Percentiles rank a stretch among this genome's conserved stretches.
Evolutionary conservation across 2,329 filamentous ascomycete species (phyloP).

Genomic region (Sarocladium oryzae): DNA sequence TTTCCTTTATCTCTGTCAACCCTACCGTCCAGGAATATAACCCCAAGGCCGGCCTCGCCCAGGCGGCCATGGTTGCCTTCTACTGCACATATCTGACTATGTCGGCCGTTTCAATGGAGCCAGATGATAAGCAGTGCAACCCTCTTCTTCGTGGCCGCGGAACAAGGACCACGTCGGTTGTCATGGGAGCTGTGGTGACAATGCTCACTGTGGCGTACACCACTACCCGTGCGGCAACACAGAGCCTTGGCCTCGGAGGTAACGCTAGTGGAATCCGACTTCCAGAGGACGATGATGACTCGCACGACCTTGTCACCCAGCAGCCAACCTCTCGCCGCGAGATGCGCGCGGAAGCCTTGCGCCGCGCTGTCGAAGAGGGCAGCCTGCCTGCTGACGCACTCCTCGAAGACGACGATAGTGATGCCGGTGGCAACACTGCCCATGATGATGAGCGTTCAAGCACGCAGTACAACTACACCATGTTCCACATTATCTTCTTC

Average conservation of each 20-base stretch:
- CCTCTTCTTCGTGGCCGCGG: constrained; percentile 80
- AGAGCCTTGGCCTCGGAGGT: constrained; percentile 69
- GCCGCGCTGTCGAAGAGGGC: constrained; percentile 86
- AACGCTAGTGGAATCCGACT: constrained; percentile 45
- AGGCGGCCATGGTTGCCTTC: constrained; percentile 92
- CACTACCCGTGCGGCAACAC: constrained; percentile 90
- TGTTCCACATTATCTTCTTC: constrained; percentile 98
- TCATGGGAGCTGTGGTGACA: constrained; percentile 90
- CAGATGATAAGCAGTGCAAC: constrained; percentile 89
- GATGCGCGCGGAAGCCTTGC: constrained; percentile 88
- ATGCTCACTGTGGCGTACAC: constrained; percentile 98
- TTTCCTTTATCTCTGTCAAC: constrained; percentile 83
- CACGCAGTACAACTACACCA: constrained; percentile 92
- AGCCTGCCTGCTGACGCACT: constrained; percentile 87
- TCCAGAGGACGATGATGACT: constrained; percentile 65
- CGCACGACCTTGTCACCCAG: constrained; percentile 82
- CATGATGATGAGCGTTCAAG: constrained; percentile 83
- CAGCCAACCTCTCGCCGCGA: constrained; percentile 76
- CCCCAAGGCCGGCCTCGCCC: constrained; percentile 88
- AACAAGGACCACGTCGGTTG: constrained; percentile 81
- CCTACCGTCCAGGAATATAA: constrained; percentile 87
- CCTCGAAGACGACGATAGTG: constrained; percentile 64
- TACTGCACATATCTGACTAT: constrained; percentile 99
- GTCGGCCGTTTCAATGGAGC: constrained; percentile 98
- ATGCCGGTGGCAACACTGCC: constrained; percentile 52